Conservation (phyloP, 108 stramenopile genomes). For the Chaetoceros muelleri region DNA sequence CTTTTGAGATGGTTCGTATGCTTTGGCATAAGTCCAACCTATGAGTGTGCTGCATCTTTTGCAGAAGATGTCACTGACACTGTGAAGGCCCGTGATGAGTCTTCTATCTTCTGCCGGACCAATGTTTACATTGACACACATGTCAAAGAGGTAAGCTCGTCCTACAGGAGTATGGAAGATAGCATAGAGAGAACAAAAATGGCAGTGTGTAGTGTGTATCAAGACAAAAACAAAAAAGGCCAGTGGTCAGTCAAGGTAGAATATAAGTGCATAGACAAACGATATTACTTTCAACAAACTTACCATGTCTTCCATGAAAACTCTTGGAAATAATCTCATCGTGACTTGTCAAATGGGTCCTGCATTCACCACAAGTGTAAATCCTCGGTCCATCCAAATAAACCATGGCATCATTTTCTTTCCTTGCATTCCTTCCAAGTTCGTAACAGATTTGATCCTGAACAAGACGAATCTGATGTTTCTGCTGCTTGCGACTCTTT, state of each 20-base stretch:
- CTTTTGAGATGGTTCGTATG: slow-evolving; percentile 78
- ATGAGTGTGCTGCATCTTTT: slow-evolving; percentile 74
- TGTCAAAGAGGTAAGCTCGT: slow-evolving; percentile 82
- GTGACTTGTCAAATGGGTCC: slow-evolving; percentile 85
- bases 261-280: not conserved
- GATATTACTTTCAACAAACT: slow-evolving; percentile 10
- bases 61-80: slow-evolving; percentile 88
- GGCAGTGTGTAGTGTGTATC: not conserved
- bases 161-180: slow-evolving; percentile 20
- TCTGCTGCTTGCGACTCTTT: no score
- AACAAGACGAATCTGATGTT: no score
- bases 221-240: not conserved
- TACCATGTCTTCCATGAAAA: slow-evolving; percentile 90
- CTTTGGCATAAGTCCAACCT: slow-evolving; percentile 92
- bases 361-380: slow-evolving; percentile 79
- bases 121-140: slow-evolving; percentile 73
- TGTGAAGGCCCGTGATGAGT: slow-evolving; percentile 91
- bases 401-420: slow-evolving; percentile 76
- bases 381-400: slow-evolving; percentile 84
- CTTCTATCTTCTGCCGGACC: slow-evolving; percentile 72
- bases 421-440: slow-evolving; percentile 17
- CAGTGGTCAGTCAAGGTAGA: not conserved
- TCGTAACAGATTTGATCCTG: not conserved
- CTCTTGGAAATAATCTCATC: slow-evolving; percentile 91
- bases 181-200: not conserved